Evolutionary conservation across 148 eudicot species (phyloP).

Genomic region (Polygonum aviculare): DNA sequence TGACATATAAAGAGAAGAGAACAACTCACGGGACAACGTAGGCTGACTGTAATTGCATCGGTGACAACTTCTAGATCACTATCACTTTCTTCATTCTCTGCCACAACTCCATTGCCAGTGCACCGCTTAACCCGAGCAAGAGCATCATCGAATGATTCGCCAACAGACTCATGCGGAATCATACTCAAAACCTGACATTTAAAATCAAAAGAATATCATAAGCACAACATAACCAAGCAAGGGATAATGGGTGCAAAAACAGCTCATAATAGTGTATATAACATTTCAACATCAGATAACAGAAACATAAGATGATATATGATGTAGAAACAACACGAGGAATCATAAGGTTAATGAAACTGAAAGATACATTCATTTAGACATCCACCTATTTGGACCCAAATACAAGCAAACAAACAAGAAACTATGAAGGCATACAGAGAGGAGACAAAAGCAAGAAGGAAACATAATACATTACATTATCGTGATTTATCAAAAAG

Average conservation of each 20-base stretch:
- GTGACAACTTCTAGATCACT: slow-evolving; percentile 90
- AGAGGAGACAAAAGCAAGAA: not conserved
- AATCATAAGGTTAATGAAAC: not conserved
- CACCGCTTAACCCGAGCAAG: slow-evolving; percentile 86
- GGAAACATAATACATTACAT: not conserved
- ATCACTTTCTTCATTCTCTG: slow-evolving; percentile 71
- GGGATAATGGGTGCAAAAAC: not conserved
- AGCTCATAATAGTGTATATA: not conserved
- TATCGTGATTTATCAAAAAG: not conserved
- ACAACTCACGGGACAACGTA: slow-evolving; percentile 87
- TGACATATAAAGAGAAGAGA: slow-evolving; percentile 3
- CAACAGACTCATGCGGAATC: slow-evolving; percentile 62
- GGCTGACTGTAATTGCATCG: slow-evolving; percentile 70
- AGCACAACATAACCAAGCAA: not conserved
- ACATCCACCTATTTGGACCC: not conserved
- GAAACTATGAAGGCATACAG: not conserved
- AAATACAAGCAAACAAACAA: slow-evolving; percentile 4
- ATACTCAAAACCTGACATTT: slow-evolving; percentile 48
- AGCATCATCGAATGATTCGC: slow-evolving; percentile 75
- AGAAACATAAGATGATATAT: not conserved
- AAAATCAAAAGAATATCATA: not conserved
- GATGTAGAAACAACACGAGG: not conserved
- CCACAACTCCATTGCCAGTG: slow-evolving; percentile 84
- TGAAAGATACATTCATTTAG: not conserved
- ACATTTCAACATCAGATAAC: not conserved